A percentile compares a stretch with the other conserved stretches of the same genome.
Evolutionary conservation across 2,329 filamentous ascomycete genomes (phyloP).

Genomic region (Talaromyces sp.): DNA sequence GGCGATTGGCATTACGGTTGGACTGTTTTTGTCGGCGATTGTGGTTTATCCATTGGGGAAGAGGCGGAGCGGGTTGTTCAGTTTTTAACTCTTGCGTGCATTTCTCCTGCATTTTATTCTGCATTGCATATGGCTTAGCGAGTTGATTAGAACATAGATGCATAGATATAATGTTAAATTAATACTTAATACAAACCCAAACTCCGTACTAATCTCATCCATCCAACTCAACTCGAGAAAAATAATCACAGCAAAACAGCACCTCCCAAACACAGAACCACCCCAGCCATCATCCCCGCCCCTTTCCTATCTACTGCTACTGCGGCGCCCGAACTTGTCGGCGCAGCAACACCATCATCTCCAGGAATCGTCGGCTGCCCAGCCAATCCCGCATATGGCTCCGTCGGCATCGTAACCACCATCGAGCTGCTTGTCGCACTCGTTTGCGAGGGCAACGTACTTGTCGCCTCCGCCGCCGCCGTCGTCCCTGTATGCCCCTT

Average conservation of each 20-base stretch:
- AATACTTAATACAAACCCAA: background rate
- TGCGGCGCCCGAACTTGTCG: background rate
- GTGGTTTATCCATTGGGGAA: slow-evolving; percentile 44
- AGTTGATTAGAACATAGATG: background rate
- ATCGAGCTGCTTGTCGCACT: background rate
- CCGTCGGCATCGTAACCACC: background rate
- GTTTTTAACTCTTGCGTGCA: slow-evolving; percentile 29
- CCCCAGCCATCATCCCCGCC: background rate
- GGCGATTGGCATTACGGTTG: slow-evolving; percentile 43
- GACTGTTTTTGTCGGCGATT: slow-evolving; percentile 41
- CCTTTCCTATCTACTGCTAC: background rate
- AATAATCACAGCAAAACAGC: background rate
- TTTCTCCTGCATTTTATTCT: background rate
- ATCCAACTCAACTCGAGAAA: background rate
- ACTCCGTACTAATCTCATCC: background rate
- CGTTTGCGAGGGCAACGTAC: background rate
- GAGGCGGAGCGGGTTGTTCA: slow-evolving; percentile 41
- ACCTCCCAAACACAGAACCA: background rate
- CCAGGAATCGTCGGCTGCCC: background rate
- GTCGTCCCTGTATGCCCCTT: background rate
- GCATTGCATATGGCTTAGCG: background rate
- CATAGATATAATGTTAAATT: background rate
- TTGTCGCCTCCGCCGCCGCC: background rate
- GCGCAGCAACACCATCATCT: background rate
- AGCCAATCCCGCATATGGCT: background rate